Conservation (phyloP, 2,329 filamentous ascomycete genomes). For the Calcarisporium arbuscula region DNA sequence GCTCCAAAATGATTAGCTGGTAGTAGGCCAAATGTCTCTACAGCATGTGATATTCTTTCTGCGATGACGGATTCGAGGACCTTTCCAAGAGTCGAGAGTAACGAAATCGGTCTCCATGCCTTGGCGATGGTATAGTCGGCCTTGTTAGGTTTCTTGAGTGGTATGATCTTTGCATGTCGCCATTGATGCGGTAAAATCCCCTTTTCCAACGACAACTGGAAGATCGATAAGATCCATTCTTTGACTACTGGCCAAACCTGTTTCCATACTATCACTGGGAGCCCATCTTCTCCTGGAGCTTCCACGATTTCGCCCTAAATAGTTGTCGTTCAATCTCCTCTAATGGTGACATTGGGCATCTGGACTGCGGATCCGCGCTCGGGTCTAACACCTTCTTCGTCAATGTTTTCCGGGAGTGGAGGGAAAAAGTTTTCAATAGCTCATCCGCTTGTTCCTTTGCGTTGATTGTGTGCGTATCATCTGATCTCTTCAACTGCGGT, state of each 20-base stretch:
- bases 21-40: too few relatives aligned
- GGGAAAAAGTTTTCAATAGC: conserved; percentile 14
- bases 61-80: too few relatives aligned
- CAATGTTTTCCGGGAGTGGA: conserved; percentile 8
- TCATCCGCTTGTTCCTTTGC: conserved; percentile 13
- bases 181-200: conserved; percentile 7
- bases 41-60: too few relatives aligned
- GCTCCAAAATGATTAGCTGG: conserved; percentile 2
- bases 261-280: conserved; percentile 11
- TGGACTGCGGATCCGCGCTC: too few relatives aligned
- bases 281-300: conserved; percentile 13
- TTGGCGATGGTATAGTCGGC: conserved; percentile 19
- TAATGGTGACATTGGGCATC: conserved; percentile 11
- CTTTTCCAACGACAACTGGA: conserved; percentile 6
- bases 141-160: conserved; percentile 20
- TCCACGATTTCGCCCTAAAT: conserved; percentile 13
- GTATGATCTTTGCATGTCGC: conserved; percentile 19
- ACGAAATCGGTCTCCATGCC: conserved; percentile 19
- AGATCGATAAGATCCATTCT: conserved; percentile 5
- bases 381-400: conserved; percentile 9
- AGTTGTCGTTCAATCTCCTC: conserved; percentile 14
- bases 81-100: too few relatives aligned
- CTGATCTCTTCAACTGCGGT: conserved; percentile 14
- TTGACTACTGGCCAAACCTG: conserved; percentile 8
- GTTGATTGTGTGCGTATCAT: conserved; percentile 11